phyloP scores from a whole-genome alignment of 192 early-diverging fungal genomes.

The Coemansia sp. region DNA sequence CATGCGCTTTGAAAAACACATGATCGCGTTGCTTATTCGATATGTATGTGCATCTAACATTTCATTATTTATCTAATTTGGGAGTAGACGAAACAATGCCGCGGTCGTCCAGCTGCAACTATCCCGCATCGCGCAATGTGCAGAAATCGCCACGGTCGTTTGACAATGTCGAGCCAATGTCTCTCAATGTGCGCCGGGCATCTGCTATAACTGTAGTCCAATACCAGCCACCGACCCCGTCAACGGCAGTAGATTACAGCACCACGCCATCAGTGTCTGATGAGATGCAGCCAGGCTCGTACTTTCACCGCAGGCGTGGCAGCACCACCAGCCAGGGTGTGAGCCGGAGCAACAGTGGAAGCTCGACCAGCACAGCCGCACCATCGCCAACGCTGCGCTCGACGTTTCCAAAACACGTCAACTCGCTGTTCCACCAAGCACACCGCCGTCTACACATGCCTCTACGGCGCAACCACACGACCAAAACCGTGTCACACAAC shows the following conservation, averaged over 20 bases:
- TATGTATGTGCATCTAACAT: not conserved
- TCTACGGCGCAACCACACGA: constrained; percentile 31
- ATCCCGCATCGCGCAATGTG: not conserved
- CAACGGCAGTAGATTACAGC: not conserved
- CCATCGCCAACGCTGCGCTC: not conserved
- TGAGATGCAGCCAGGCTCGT: constrained; percentile 5
- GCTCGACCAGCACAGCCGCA: constrained; percentile 16
- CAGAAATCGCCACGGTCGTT: constrained; percentile 1
- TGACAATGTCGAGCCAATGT: not conserved
- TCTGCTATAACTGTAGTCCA: not conserved
- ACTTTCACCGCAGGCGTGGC: not conserved
- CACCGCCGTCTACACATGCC: not conserved
- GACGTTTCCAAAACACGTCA: constrained; percentile 2
- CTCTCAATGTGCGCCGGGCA: constrained; percentile 1
- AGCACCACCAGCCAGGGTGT: constrained; percentile 8
- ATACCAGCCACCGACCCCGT: not conserved
- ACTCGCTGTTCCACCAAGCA: not conserved
- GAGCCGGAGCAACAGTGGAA: constrained; percentile 29
- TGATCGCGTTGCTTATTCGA: not conserved
- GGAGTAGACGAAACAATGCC: constrained; percentile 2
- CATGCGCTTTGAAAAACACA: not conserved
- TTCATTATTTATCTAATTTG: not conserved
- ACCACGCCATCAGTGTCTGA: not conserved
- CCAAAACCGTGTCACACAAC: constrained; percentile 42
- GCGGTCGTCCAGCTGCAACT: constrained; percentile 7